Base-by-base conservation (phyloP, 345 rosid species). In the Isatis tinctoria region DNA sequence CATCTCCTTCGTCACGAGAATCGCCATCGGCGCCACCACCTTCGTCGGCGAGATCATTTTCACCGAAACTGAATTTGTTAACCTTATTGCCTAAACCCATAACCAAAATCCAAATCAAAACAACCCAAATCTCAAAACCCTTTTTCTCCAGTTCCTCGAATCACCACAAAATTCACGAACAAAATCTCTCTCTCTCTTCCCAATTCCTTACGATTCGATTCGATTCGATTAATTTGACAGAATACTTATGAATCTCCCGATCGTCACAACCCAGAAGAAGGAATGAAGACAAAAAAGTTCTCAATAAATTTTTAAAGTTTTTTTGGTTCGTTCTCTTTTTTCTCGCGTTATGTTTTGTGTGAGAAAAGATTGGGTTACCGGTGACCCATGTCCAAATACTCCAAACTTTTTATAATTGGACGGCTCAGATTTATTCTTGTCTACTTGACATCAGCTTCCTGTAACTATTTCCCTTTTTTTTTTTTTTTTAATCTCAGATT, bases 41-140 rank as follows among this genome's bases (percentile, higher is more conserved):
- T 3, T 83, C 86, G 28, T 81, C 90, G 28, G 67, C 83, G 70
- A 70, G 82, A 35, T 81, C 86, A 43, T 65, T 82, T 22, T 81
- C 89, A 2, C 77, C 81, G 67, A 72, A 77, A 72, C 20, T 62
- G 67, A 73, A 73, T 67, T 78, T 73, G 65, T 81, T 72, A 73
- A 54, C 67, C 33, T 78, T 78, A 58, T 70, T 82, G 49, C 94
- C 93, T 79, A 95, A 83, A 52, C 98, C 97, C 99, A 95, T 95
- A 41, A 74, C 65, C 58, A 60, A 52, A 73, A 72, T 47, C 67
- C 60, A 22, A 37, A 74, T 40, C 17, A 60, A 69, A 73, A 70
- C 35, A 61, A 70, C 79, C 73, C 63, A 56, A 61, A 67, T 22
- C 75, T 40, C 64, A 76, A 72, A 76, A 69, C 78, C 84, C 71